Evolutionary conservation across 305 asterid genomes (phyloP), one percentile per base, ranked within the genome.

Genomic region (Solanum aculeatissimum): DNA sequence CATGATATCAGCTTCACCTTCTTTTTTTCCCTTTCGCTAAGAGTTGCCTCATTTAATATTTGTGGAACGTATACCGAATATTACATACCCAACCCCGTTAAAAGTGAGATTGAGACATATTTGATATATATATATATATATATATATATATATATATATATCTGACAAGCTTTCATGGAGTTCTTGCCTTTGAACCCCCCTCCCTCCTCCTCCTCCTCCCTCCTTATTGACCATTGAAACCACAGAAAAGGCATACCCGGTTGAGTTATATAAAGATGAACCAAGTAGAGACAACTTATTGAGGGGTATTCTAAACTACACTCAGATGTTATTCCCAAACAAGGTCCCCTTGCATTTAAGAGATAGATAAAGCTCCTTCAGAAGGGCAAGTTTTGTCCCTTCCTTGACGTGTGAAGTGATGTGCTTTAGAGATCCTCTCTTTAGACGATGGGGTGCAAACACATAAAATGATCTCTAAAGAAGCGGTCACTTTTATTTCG

Each of bases 181-280:
- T 3, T 10, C 78, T 38, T 69, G 16, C 21, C 45, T 69, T 38
- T 69, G 5, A 69, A 38, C 18, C 43, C 12, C 45, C 7, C 14
- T 2, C 1, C 2, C 15, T 4, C 1, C 25, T 6, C 1, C 6
- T 4, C 4, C 21, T 9, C 23, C 7, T 1, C 8, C n/a, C n/a
- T n/a, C n/a, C n/a, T n/a, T n/a, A n/a, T n/a, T n/a, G n/a, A n/a
- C n/a, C n/a, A n/a, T n/a, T n/a, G n/a, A n/a, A n/a, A n/a, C n/a
- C n/a, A n/a, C n/a, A n/a, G n/a, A n/a, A n/a, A n/a, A n/a, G n/a
- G n/a, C n/a, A n/a, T n/a, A n/a, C n/a, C 32, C 32, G 2, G 32
- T 29, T 29, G 32, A 29, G 32, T 29, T 29, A 60, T 23, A 32
- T 3, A 60, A 47, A 25, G 19, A 27, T 0, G 79, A 71, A 69